These are phyloP conservation scores for Prunus padus DNA, from an alignment of 306 rosid species.

Conservation along the genomic window DNA sequence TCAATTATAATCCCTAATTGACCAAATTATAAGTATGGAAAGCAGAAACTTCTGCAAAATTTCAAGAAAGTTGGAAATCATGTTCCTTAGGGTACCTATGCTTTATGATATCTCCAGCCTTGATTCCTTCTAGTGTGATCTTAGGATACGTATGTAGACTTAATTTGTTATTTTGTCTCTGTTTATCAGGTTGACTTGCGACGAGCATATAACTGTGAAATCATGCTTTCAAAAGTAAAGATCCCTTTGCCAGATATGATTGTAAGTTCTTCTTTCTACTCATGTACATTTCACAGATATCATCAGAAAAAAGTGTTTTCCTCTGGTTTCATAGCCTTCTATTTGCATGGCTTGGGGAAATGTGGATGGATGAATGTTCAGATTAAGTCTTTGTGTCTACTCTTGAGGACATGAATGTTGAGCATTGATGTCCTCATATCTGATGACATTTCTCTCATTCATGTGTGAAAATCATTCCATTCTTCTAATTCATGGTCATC, in stretches of 20 bases:
- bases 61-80: background rate
- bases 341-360: slow-evolving; percentile 5
- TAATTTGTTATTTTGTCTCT: slow-evolving; percentile 8
- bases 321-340: background rate
- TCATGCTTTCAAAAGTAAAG: slow-evolving; percentile 63
- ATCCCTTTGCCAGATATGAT: slow-evolving; percentile 59
- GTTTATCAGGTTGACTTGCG: slow-evolving; percentile 57
- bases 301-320: background rate
- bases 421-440: background rate
- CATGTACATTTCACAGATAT: background rate
- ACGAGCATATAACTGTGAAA: slow-evolving; percentile 62
- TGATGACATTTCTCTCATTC: background rate
- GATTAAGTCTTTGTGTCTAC: background rate
- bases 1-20: background rate
- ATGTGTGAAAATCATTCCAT: background rate
- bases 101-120: background rate
- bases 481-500: background rate
- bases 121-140: background rate
- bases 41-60: background rate
- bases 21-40: background rate
- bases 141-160: background rate
- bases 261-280: slow-evolving; percentile 37
- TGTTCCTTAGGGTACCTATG: background rate
- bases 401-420: background rate
- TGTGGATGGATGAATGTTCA: background rate